Percentiles rank a stretch among this genome's conserved stretches.
Evolutionary conservation across 768 basidiomycete genomes (phyloP).

Genomic region (Naganishia randhawae): DNA sequence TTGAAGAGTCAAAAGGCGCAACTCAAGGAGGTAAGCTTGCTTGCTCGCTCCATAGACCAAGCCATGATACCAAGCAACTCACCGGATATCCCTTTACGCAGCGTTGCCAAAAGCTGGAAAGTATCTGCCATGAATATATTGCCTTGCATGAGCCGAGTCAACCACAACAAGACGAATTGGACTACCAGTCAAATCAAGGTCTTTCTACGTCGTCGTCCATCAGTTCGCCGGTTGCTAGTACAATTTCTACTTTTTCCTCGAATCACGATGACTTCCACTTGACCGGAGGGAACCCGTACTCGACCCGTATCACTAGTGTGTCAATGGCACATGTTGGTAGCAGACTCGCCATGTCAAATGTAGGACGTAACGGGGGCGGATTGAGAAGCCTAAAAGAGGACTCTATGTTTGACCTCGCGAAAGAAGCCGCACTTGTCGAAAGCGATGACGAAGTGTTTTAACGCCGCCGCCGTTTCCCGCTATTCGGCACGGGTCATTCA

Average conservation of each 20-base stretch:
- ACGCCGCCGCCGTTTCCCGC: too few species aligned
- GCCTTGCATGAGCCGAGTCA: conserved; percentile 6
- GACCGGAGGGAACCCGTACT: background rate
- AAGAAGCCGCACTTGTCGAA: conserved; percentile 17
- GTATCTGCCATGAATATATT: conserved; percentile 22
- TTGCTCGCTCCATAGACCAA: background rate
- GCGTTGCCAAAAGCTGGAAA: conserved; percentile 20
- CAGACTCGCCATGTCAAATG: conserved; percentile 23
- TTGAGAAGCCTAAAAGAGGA: conserved; percentile 24
- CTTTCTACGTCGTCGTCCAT: background rate
- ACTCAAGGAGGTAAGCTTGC: conserved; percentile 26
- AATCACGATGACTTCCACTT: background rate
- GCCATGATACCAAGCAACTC: background rate
- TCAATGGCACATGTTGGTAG: conserved; percentile 15
- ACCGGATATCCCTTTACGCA: background rate
- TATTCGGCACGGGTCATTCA: too few species aligned
- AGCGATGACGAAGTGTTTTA: conserved; percentile 6
- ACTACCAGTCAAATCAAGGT: background rate
- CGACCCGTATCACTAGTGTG: conserved; percentile 20
- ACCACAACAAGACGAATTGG: background rate
- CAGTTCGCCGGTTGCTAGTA: conserved; percentile 9
- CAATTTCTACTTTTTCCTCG: conserved; percentile 1
- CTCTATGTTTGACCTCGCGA: conserved; percentile 23
- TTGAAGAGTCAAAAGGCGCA: conserved; percentile 28
- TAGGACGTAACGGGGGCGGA: conserved; percentile 20